phyloP scores from a whole-genome alignment of 306 rosid genomes.

The Canavalia gladiata region DNA sequence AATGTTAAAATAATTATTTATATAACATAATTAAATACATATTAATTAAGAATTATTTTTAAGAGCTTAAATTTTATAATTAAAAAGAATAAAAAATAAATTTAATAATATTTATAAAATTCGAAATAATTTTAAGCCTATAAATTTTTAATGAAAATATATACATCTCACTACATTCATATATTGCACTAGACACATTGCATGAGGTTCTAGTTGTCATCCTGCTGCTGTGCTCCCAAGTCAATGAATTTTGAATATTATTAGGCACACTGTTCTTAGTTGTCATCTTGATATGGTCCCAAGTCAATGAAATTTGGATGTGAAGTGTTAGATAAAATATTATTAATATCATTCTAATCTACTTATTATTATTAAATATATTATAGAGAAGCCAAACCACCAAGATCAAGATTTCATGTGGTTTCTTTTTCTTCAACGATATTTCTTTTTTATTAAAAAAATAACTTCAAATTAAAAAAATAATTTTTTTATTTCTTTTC shows the following conservation, averaged over 20 bases:
- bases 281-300: too few relatives aligned
- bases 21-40: too few relatives aligned
- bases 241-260: not conserved
- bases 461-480: not conserved
- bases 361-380: not conserved
- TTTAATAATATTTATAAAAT: too few relatives aligned
- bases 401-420: too few relatives aligned
- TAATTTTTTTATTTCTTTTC: not conserved
- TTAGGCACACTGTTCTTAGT: too few relatives aligned
- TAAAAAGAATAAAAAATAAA: too few relatives aligned
- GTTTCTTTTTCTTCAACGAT: too few relatives aligned
- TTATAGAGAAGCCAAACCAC: not conserved
- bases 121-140: not conserved
- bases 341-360: not conserved
- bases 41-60: too few relatives aligned
- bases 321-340: not conserved
- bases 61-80: too few relatives aligned
- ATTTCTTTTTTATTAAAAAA: not conserved
- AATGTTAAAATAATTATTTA: too few relatives aligned
- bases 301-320: too few relatives aligned
- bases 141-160: not conserved
- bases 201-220: conserved; percentile 10
- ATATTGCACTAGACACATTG: conserved; percentile 1
- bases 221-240: not conserved
- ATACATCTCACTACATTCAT: not conserved